Percentiles rank a stretch among this genome's conserved stretches.
Evolutionary conservation across 1,284 basidiomycete genomes (phyloP).

Genomic region (Cystobasidium slooffiae): DNA sequence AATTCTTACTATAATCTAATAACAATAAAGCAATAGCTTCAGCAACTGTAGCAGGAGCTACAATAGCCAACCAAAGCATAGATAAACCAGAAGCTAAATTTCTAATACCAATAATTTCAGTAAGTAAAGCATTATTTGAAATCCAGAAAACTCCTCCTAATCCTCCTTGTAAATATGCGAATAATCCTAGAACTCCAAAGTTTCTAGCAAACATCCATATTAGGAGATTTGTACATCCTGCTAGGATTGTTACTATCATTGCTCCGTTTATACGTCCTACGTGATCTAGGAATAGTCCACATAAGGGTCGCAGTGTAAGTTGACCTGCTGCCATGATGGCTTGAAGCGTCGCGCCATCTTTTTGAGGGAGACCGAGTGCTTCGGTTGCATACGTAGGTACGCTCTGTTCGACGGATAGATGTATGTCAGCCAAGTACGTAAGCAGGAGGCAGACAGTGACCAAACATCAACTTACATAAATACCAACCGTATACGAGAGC

Average conservation of each 20-base stretch:
- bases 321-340: slow-evolving; percentile 60
- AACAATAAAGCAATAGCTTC: slow-evolving; percentile 29
- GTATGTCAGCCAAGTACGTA: too few species aligned
- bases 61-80: slow-evolving; percentile 58
- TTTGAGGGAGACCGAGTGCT: slow-evolving; percentile 57
- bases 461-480: slow-evolving; percentile 53
- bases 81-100: slow-evolving; percentile 58
- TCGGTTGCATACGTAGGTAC: slow-evolving; percentile 59
- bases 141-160: slow-evolving; percentile 58
- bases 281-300: slow-evolving; percentile 57
- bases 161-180: slow-evolving; percentile 58
- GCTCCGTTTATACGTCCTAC: slow-evolving; percentile 59
- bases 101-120: slow-evolving; percentile 58
- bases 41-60: slow-evolving; percentile 29
- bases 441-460: too few species aligned
- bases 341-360: slow-evolving; percentile 58
- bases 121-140: slow-evolving; percentile 54
- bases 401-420: too few species aligned
- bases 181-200: slow-evolving; percentile 58
- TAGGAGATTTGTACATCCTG: slow-evolving; percentile 57
- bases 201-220: slow-evolving; percentile 59
- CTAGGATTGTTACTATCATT: slow-evolving; percentile 57
- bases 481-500: slow-evolving; percentile 59
- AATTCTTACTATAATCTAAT: slow-evolving; percentile 49
- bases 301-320: slow-evolving; percentile 59